Base-by-base conservation (phyloP, 306 rosid genomes). In the Quercus cerris region DNA sequence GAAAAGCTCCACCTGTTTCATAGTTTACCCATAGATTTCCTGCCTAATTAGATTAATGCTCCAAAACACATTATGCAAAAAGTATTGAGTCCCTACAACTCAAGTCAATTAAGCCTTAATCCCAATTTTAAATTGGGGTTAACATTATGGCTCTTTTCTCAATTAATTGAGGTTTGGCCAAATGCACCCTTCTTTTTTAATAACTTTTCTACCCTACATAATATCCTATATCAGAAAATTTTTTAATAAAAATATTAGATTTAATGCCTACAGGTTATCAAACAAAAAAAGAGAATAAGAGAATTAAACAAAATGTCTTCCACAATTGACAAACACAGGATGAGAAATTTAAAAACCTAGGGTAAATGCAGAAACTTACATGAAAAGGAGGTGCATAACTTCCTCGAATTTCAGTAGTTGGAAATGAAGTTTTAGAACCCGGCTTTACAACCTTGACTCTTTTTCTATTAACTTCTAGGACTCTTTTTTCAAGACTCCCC, bases 331-430 rank as follows among this genome's bases (percentile, higher is more conserved):
- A 30, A 64, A 15, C 18, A 64, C 67, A 15, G 23, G 13, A 17
- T 64, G 70, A 64, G 70, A 64, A 64, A 28, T 30, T 64, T 17
- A 64, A 9, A 25, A 8, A 67, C 20, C 72, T 35, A 4, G 52
- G 14, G 67, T 10, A 12, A 56, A 52, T 4, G 68, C 38, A 63
- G 35, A 81, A 68, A 85, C 97, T 87, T 84, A 95, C 99, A 82
- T 95, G 99, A 80, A 95, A 95, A 5, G 99, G 99, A 84, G 99
- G 99, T 41, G 96, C 85, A 75, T 93, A 95, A 81, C 79, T 93
- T 78, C 99, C 99, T 27, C 99, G 99, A 46, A 93, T 82, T 87
- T 95, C 99, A 18, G 97, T 95, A 23, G 89, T 84, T 56, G 99
- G 97, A 84, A 95, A 95, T 78, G 95, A 93, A 77, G 97, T 91